Evolutionary conservation across 371 early-diverging fungal genomes (phyloP).

Genomic region (Gilbertella persicaria): DNA sequence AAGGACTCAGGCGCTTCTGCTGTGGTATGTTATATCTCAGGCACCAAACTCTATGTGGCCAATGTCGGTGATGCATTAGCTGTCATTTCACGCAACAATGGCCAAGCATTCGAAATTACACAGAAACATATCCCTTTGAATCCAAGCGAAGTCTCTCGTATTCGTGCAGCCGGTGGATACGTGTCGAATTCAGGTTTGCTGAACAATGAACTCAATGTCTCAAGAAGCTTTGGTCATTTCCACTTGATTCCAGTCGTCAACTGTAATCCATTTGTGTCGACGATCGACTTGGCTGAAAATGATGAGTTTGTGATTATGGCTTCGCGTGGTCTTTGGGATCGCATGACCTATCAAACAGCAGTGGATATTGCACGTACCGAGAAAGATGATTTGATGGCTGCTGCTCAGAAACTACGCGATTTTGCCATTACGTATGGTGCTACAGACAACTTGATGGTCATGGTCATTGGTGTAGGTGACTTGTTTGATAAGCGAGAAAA

Average conservation of each 20-base stretch:
- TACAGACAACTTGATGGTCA: slow-evolving; percentile 76
- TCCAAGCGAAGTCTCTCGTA: slow-evolving; percentile 75
- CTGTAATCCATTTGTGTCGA: slow-evolving; percentile 80
- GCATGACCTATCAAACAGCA: slow-evolving; percentile 79
- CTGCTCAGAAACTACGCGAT: slow-evolving; percentile 84
- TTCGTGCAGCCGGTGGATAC: slow-evolving; percentile 81
- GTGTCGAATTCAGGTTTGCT: slow-evolving; percentile 76
- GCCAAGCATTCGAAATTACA: slow-evolving; percentile 73
- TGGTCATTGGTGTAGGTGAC: slow-evolving; percentile 83
- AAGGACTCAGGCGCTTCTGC: slow-evolving; percentile 72
- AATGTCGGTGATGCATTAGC: slow-evolving; percentile 92
- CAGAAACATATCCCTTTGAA: slow-evolving; percentile 75
- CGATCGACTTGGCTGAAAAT: slow-evolving; percentile 72
- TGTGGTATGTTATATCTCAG: slow-evolving; percentile 79
- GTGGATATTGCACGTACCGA: slow-evolving; percentile 84
- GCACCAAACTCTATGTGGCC: slow-evolving; percentile 80
- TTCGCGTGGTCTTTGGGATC: slow-evolving; percentile 82
- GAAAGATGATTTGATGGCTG: slow-evolving; percentile 74
- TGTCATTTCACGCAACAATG: slow-evolving; percentile 78
- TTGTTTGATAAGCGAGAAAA: slow-evolving; percentile 61
- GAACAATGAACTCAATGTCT: slow-evolving; percentile 77
- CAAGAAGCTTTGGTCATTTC: slow-evolving; percentile 87
- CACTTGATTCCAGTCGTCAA: slow-evolving; percentile 83
- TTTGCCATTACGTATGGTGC: slow-evolving; percentile 90
- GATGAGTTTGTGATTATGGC: slow-evolving; percentile 94